Conservation (phyloP, 495 filamentous ascomycete species). For the Hypoxylon fuscum region DNA sequence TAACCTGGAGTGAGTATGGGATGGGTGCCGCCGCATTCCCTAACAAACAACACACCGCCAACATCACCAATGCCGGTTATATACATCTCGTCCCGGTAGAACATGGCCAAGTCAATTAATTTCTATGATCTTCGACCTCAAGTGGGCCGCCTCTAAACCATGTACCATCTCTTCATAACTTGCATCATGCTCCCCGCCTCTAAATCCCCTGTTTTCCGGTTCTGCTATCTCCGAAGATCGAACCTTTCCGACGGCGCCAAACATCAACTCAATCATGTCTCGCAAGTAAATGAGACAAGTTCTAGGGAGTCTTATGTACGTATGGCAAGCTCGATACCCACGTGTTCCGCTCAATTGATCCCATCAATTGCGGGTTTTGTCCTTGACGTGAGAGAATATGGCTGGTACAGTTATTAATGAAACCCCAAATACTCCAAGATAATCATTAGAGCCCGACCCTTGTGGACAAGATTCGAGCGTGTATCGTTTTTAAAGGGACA, state of each 20-base stretch:
- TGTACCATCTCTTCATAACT: slow-evolving; percentile 3
- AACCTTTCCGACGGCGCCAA: background rate
- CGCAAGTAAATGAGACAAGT: background rate
- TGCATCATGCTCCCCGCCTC: background rate
- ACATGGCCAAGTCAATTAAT: slow-evolving; percentile 4
- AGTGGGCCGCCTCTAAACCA: slow-evolving; percentile 5
- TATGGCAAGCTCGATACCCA: too few species aligned
- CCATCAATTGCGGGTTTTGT: too few species aligned
- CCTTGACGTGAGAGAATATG: background rate
- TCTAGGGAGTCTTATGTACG: too few species aligned
- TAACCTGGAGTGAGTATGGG: slow-evolving; percentile 10
- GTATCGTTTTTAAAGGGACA: background rate
- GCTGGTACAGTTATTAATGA: background rate
- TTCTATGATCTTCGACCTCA: slow-evolving; percentile 5
- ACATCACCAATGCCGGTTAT: slow-evolving; percentile 22
- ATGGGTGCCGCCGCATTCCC: slow-evolving; percentile 16
- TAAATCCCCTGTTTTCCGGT: background rate
- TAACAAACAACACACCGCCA: background rate
- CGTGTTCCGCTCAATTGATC: too few species aligned
- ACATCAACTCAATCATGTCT: background rate
- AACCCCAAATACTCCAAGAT: background rate
- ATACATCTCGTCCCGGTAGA: slow-evolving; percentile 27
- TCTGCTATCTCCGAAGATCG: background rate
- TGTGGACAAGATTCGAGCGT: too few species aligned
- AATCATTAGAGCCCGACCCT: slow-evolving; percentile 2